Conservation (phyloP, 176 grass and related monocot genomes). For the Thinopyrum elongatum region DNA sequence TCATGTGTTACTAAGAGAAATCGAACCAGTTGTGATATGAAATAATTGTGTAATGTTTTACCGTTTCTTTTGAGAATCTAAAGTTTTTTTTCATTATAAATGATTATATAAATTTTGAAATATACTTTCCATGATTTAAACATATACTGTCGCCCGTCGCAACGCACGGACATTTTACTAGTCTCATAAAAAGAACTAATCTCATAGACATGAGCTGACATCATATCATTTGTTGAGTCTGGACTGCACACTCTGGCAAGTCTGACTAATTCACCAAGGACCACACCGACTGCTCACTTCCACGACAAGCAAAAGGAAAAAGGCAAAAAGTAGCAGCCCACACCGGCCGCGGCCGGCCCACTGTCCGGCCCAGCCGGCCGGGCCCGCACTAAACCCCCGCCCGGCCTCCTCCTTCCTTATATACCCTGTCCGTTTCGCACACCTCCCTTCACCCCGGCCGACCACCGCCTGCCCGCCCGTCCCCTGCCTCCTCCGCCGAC, state of each 20-base stretch:
- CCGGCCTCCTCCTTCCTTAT: neutral
- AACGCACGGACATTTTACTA: too few species aligned
- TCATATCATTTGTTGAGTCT: neutral
- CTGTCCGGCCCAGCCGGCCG: neutral
- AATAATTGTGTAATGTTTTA: too few species aligned
- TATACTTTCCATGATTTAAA: too few species aligned
- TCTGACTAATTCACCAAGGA: neutral
- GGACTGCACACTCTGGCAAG: neutral
- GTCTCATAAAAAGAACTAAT: too few species aligned
- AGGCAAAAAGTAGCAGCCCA: neutral
- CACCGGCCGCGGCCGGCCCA: neutral
- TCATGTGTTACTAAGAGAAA: too few species aligned
- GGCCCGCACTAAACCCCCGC: neutral
- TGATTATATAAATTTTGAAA: too few species aligned
- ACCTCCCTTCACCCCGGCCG: neutral
- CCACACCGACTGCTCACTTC: slow-evolving; percentile 15
- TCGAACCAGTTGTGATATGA: too few species aligned
- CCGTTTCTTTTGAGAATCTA: too few species aligned
- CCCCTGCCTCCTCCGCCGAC: neutral
- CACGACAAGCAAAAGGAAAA: slow-evolving; percentile 2
- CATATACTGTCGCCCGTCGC: too few species aligned
- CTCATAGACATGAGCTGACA: neutral
- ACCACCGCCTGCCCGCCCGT: neutral
- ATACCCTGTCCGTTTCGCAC: slow-evolving; percentile 1
- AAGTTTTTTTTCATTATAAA: too few species aligned